These are phyloP conservation scores for Stagonosporopsis cucurbitacearum DNA, from an alignment of 2,329 filamentous ascomycete genomes.

Conservation along the genomic window DNA sequence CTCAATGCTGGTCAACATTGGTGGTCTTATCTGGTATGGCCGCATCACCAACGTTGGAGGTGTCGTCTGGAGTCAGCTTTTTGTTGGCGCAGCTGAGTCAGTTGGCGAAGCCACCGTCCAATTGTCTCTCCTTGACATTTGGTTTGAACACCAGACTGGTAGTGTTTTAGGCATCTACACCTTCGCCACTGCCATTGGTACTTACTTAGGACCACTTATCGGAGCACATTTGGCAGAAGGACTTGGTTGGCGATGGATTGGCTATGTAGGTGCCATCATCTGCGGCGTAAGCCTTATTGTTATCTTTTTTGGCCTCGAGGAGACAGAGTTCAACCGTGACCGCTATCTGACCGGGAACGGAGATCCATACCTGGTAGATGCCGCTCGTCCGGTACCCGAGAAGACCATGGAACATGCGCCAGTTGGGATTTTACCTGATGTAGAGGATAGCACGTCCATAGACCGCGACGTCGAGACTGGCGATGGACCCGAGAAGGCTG, in stretches of 20 bases:
- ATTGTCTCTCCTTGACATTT: conserved; percentile 25
- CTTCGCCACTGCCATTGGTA: conserved; percentile 27
- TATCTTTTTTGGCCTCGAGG: conserved; percentile 25
- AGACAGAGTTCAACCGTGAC: conserved; percentile 27
- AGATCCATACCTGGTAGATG: conserved; percentile 16
- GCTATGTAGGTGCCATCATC: conserved; percentile 26
- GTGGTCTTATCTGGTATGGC: conserved; percentile 29
- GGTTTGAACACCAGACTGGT: conserved; percentile 29
- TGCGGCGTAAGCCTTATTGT: conserved; percentile 23
- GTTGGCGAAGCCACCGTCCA: conserved; percentile 28
- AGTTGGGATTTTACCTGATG: conserved; percentile 5
- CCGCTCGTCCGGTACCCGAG: conserved; percentile 10
- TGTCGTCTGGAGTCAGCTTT: conserved; percentile 30
- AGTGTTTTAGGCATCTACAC: conserved; percentile 29
- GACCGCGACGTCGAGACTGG: conserved; percentile 2
- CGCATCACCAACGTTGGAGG: conserved; percentile 24
- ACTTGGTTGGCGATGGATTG: conserved; percentile 28
- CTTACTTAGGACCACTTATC: conserved; percentile 25
- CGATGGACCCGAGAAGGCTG: conserved; percentile 2
- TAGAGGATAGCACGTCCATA: background rate
- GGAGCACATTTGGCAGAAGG: conserved; percentile 24
- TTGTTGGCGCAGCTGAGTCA: conserved; percentile 28
- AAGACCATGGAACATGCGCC: conserved; percentile 11
- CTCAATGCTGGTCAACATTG: conserved; percentile 27
- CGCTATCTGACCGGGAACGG: conserved; percentile 16